Evolutionary conservation across 2,329 filamentous ascomycete species (phyloP), one percentile per base, ranked within the genome.

Genomic region (Epichloe hybrida): DNA sequence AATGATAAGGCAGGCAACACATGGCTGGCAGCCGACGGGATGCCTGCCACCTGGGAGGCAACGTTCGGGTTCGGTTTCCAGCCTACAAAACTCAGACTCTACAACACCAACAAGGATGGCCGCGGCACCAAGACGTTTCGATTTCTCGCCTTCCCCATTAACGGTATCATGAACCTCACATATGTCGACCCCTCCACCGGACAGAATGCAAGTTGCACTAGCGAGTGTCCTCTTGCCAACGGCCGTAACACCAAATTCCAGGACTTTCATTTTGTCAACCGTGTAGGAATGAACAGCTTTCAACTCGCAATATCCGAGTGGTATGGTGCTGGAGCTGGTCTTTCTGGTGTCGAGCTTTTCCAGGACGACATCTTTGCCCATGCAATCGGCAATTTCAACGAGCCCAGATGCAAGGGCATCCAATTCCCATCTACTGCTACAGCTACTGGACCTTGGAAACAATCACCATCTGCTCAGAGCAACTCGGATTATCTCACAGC

Each of bases 131-230:
- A 87, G 69, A 86, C 84, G 0, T 98, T 88, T 71, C 81, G 89
- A 52, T 94, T 88, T 63, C 88, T 87, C 21, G 87, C 89, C 17
- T 72, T 91, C 52, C 90, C 91, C 5, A 80, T 91, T 61, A 83
- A 86, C 55, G 93, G 93, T 49, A 96, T 98, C 64, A 87, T 98
- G 82, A 96, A 97, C 67, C 76, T 98, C 62, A 95, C 89, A 38
- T 97, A 93, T 59, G 82, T 83, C 55, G 88, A 97, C 61, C 83
- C 85, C 23, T 71, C 64, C 39, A 85, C 80, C 2, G 84, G 85
- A 27, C 70, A 78, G 48, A 83, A 83, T 50, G 69, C 72, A 34
- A 82, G 77, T 52, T 98, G 93, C 69, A 88, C 90, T 49, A 84
- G 81, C 54, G 76, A 80, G 61, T 98, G 93, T 59, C 87, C 90